Evolutionary conservation across 148 eudicot genomes (phyloP).

Genomic region (Arbutus unedo): DNA sequence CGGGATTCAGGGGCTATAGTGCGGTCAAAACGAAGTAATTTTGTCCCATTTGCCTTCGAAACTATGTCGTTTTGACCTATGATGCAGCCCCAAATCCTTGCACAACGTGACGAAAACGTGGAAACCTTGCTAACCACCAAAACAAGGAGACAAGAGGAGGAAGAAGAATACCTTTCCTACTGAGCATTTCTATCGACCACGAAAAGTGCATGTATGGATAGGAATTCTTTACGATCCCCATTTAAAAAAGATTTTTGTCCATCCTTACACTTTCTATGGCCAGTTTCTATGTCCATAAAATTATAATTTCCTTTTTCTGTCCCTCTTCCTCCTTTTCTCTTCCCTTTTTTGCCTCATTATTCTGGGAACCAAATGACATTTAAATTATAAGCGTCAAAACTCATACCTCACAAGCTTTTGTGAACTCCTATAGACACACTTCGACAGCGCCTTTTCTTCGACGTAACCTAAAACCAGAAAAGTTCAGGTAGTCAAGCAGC

Average conservation of each 20-base stretch:
- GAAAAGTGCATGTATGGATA: neutral
- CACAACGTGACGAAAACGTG: neutral
- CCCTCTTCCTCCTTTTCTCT: neutral
- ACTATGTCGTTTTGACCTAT: too few species aligned
- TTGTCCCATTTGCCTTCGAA: too few species aligned
- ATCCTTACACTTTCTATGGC: neutral
- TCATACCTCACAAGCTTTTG: neutral
- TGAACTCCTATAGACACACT: neutral
- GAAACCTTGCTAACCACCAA: neutral
- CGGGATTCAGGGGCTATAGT: too few species aligned
- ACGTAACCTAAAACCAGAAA: neutral
- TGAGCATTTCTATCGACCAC: neutral
- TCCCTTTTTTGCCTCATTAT: neutral
- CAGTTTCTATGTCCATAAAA: neutral
- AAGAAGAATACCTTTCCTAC: neutral
- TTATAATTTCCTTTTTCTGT: neutral
- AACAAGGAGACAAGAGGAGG: neutral
- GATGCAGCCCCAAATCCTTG: too few species aligned
- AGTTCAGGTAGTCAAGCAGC: neutral
- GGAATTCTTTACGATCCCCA: neutral
- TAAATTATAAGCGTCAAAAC: neutral
- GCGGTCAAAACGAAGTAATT: too few species aligned
- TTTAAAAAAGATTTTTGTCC: neutral
- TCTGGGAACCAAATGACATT: neutral
- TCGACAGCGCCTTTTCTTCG: neutral